Evolutionary conservation across 2,329 filamentous ascomycete genomes (phyloP), one percentile per base, ranked within the genome.

Genomic region (Xylariaceae sp.): DNA sequence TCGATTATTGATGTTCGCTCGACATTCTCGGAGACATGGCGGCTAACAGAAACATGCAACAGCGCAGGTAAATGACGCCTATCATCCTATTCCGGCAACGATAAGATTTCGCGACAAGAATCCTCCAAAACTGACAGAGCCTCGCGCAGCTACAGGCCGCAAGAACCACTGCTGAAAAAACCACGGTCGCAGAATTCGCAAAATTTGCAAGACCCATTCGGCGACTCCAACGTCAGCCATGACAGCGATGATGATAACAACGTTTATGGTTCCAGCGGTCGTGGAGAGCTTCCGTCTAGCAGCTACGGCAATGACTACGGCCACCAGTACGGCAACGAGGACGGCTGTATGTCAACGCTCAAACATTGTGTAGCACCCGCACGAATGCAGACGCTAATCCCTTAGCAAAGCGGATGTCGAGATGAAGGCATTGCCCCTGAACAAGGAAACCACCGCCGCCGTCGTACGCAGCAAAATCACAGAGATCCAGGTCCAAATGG

Each of bases 391-490:
- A 28, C 7, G 22, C 22, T 28, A 28, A 28, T 65, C 49, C 47
- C 31, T 31, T 22, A 45, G 10, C 55, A 54, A 60, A 74, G 74
- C 71, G 41, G 69, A 73, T 62, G 83, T 90, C 61, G 88, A 92
- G 72, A 88, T 91, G 86, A 81, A 82, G 43, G 79, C 86, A 12
- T 78, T 89, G 42, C 70, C 76, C 42, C 78, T 79, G 55, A 79
- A 78, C 54, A 76, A 73, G 45, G 65, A 73, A 46, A 71, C 71
- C 45, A 77, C 78, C 47, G 76, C 68, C 39, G 68, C 70, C 63
- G 72, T 61, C 83, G 91, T 69, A 84, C 88, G 41, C 91, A 90
- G 67, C 73, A 87, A 94, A 69, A 94, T 90, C 73, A 82, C 84
- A 53, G 33, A 36, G 33, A 36, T 36, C 33, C 10, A 36, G 14